Conservation (phyloP, 2,329 filamentous ascomycete genomes). For the Penicillium verrucosum region DNA sequence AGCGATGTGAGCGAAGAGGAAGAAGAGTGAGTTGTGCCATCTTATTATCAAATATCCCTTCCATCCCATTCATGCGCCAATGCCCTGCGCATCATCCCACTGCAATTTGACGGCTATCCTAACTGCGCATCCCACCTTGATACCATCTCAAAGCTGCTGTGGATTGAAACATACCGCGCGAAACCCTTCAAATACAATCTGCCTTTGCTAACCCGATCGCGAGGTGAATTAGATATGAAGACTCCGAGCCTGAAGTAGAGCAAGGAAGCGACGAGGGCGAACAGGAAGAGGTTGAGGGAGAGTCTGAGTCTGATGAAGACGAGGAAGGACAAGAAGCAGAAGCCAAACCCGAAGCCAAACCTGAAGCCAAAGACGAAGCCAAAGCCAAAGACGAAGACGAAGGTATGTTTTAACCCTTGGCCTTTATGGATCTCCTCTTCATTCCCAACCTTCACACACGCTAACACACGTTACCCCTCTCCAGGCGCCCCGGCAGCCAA, state of each 20-base stretch:
- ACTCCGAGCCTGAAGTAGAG: constrained; percentile 31
- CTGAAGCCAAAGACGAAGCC: constrained; percentile 14
- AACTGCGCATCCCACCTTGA: constrained; percentile 5
- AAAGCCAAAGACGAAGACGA: constrained; percentile 15
- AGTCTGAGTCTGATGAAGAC: constrained; percentile 25
- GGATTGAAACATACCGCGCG: neutral
- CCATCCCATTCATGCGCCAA: constrained; percentile 1
- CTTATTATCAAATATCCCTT: neutral
- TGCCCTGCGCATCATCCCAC: neutral
- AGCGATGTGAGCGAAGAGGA: constrained; percentile 51
- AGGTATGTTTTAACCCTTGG: constrained; percentile 15
- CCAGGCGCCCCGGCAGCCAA: constrained; percentile 29
- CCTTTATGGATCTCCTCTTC: neutral
- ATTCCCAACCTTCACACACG: neutral
- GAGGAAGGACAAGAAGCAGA: constrained; percentile 24
- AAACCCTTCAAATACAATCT: neutral
- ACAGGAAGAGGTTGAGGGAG: constrained; percentile 31
- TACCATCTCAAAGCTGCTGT: neutral
- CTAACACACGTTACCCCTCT: neutral
- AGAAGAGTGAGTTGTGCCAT: constrained; percentile 44
- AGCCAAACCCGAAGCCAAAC: neutral
- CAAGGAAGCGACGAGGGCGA: constrained; percentile 31
- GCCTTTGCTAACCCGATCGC: constrained; percentile 4
- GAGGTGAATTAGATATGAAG: constrained; percentile 32
- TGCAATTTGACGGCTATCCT: neutral